Base-by-base conservation (phyloP, 176 grass and related monocot species). In the Rhynchospora pubera region DNA sequence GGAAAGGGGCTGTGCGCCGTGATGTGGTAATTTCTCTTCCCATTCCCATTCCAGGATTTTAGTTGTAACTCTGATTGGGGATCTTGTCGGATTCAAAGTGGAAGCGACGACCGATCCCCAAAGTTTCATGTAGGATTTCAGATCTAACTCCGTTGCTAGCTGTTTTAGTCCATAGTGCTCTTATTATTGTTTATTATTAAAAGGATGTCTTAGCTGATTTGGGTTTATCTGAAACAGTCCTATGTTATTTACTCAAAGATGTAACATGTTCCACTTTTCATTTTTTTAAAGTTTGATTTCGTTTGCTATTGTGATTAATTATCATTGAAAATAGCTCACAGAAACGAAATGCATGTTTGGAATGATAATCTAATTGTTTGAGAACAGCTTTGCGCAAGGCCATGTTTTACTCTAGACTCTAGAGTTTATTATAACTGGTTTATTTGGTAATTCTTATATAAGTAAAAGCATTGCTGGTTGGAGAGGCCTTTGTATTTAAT, bases 1-100 rank as follows among this genome's bases (percentile, higher is more conserved):
- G 95, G 95, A 51, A 94, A 97, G 87, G 95, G 92, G 53, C 84
- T 97, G 42, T 97, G 95, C 88, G 92, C 92, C 74, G 64, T 92
- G 78, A 97, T 97, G 95, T 97, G 95, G 95, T 97, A 88, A 60
- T 72, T 69, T n/a, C 26, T 77, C 26, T 7, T 10, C 22, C 16
- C 6, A 2, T 32, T 53, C 6, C 43, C 65, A 18, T 16, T 44
- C 30, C 2, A 32, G 39, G 28, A 61, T 18, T 61, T n/a, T 19
- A 47, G 51, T 74, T 71, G 34, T 16, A 28, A 28, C 26, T 28
- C 75, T 52, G 77, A 9, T 61, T 44, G 77, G 52, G 18, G 34
- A 44, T 69, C 65, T 69, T 43, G 34, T 45, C 65, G 65, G 65
- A 69, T 69, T 69, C 34, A 7, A n/a, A n/a, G 65, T 69, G 65